These are phyloP conservation scores for Colletotrichum simmondsii DNA, from an alignment of 2,329 filamentous ascomycete species.

Conservation along the genomic window DNA sequence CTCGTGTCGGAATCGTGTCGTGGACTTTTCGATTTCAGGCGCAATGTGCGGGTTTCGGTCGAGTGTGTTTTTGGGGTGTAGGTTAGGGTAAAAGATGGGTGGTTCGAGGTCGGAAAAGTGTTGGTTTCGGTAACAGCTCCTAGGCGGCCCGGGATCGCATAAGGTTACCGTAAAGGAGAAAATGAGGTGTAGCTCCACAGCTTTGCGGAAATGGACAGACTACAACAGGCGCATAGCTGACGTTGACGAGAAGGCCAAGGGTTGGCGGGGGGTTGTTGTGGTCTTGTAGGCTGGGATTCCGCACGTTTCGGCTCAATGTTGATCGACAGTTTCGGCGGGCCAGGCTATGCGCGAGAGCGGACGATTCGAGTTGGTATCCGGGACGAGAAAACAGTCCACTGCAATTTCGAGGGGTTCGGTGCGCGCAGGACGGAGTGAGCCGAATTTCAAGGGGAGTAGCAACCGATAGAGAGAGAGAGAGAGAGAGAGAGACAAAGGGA, in stretches of 20 bases:
- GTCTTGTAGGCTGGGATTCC: slow-evolving; percentile 23
- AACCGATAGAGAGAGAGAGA: background rate
- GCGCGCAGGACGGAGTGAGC: background rate
- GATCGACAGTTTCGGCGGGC: slow-evolving; percentile 52
- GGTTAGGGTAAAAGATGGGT: background rate
- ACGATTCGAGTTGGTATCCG: slow-evolving; percentile 21
- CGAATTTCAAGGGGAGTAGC: background rate
- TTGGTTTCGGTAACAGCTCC: slow-evolving; percentile 12
- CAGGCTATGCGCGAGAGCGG: slow-evolving; percentile 35
- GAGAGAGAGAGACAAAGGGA: background rate
- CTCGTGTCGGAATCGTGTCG: slow-evolving; percentile 2
- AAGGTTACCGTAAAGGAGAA: slow-evolving; percentile 21
- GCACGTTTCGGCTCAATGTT: slow-evolving; percentile 49
- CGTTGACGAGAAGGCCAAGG: slow-evolving; percentile 6
- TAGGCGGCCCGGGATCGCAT: slow-evolving; percentile 22
- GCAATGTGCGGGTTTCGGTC: background rate
- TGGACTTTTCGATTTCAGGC: background rate
- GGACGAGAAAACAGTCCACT: slow-evolving; percentile 27
- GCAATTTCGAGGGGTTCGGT: slow-evolving; percentile 31
- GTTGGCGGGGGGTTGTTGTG: slow-evolving; percentile 5
- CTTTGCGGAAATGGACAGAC: slow-evolving; percentile 27
- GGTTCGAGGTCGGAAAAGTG: slow-evolving; percentile 19
- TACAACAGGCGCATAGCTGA: slow-evolving; percentile 28
- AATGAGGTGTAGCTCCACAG: slow-evolving; percentile 34
- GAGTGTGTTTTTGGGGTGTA: background rate